These are phyloP conservation scores for Aspergillus ochraceoroseus DNA, from an alignment of 2,329 filamentous ascomycete species.

Conservation along the genomic window DNA sequence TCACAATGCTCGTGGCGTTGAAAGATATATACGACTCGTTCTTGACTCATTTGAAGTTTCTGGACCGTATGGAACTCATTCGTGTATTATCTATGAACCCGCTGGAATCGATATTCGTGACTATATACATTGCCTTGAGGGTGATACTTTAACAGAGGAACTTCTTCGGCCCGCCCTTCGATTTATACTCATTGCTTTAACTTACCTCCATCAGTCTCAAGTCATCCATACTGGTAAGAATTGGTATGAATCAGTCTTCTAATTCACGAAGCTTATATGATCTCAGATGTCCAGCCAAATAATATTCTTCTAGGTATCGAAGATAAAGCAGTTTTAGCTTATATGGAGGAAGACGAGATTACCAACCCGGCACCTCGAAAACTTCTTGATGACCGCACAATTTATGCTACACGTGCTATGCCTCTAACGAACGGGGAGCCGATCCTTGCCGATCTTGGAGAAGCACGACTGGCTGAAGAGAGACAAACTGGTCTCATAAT, in stretches of 20 bases:
- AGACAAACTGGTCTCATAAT: conserved; percentile 27
- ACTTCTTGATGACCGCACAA: conserved; percentile 31
- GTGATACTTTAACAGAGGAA: conserved; percentile 20
- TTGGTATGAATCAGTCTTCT: neutral
- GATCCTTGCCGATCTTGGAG: conserved; percentile 47
- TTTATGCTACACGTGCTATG: conserved; percentile 40
- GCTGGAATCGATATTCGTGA: conserved; percentile 20
- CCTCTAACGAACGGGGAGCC: conserved; percentile 31
- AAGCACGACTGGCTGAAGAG: conserved; percentile 36
- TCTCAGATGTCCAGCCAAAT: conserved; percentile 37
- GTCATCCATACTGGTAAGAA: conserved; percentile 38
- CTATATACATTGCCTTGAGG: conserved; percentile 22
- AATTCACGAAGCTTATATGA: neutral
- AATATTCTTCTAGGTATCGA: conserved; percentile 41
- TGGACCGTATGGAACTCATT: conserved; percentile 23
- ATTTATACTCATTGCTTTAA: conserved; percentile 77
- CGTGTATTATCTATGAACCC: conserved; percentile 26
- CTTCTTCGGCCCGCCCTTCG: conserved; percentile 52
- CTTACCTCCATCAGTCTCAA: conserved; percentile 83
- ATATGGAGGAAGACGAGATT: conserved; percentile 39
- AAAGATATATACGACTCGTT: conserved; percentile 22
- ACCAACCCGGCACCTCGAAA: conserved; percentile 41
- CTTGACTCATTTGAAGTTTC: conserved; percentile 30
- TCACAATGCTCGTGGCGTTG: conserved; percentile 19
- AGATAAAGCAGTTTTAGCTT: conserved; percentile 32